Percentiles rank a stretch among this genome's conserved stretches.
phyloP scores from a whole-genome alignment of 2,329 filamentous ascomycete genomes.

The Colletotrichum sp. region DNA sequence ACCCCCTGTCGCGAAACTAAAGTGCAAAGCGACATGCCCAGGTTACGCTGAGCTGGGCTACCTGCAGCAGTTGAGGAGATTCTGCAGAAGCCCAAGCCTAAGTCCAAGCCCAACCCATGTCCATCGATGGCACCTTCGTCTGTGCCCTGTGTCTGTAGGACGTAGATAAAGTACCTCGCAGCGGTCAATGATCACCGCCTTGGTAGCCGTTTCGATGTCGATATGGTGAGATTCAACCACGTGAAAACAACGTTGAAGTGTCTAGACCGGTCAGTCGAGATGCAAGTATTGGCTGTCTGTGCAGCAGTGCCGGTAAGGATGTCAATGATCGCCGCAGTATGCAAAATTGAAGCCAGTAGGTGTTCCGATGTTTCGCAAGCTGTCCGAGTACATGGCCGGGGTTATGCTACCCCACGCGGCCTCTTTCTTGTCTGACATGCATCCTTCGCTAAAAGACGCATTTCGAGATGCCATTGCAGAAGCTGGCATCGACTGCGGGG shows the following conservation, averaged over 20 bases:
- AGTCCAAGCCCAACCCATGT: neutral
- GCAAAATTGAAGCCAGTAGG: constrained; percentile 14
- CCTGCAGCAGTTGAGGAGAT: neutral
- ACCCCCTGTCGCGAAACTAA: neutral
- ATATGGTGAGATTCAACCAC: neutral
- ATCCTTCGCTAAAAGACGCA: neutral
- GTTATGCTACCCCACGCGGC: neutral
- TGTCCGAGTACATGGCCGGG: neutral
- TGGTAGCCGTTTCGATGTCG: neutral
- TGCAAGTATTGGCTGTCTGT: neutral
- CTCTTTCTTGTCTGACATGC: neutral
- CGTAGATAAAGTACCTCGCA: neutral
- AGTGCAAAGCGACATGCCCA: neutral
- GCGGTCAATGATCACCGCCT: neutral
- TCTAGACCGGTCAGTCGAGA: neutral
- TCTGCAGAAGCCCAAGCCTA: neutral
- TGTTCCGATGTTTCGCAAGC: neutral
- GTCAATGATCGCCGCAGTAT: neutral
- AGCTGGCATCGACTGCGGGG: constrained; percentile 5
- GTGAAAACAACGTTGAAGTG: neutral
- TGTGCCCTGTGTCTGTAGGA: neutral
- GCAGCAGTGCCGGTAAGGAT: neutral
- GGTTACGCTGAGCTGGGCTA: neutral
- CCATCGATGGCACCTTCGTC: neutral
- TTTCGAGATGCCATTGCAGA: neutral